Percentiles rank a stretch among this genome's conserved stretches.
Evolutionary conservation across 345 rosid genomes (phyloP).

Genomic region (Firmiana major): DNA sequence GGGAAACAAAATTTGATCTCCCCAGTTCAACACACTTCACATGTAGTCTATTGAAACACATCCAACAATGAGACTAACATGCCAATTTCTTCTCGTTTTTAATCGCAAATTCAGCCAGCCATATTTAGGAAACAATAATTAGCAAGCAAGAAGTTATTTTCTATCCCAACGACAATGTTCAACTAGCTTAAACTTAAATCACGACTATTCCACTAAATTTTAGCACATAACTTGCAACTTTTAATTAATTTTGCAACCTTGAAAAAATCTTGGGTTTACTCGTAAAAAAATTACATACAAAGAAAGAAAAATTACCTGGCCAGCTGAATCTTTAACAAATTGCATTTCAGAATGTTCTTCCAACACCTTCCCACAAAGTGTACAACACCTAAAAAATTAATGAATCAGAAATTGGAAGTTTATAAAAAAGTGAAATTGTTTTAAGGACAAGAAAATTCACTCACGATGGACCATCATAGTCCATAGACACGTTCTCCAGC

Average conservation of each 20-base stretch:
- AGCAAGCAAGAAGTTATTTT: not conserved
- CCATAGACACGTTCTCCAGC: constrained; percentile 6
- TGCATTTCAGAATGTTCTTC: constrained; percentile 30
- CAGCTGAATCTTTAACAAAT: constrained; percentile 38
- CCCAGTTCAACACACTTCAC: not conserved
- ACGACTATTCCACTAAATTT: not conserved
- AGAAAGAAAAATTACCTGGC: constrained; percentile 22
- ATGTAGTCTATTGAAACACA: not conserved
- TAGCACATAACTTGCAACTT: not conserved
- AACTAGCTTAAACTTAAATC: not conserved
- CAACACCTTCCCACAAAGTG: constrained; percentile 39
- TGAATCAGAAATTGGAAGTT: not conserved
- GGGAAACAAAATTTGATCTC: constrained; percentile 4
- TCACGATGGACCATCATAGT: constrained; percentile 9
- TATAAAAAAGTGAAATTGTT: not conserved
- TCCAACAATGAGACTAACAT: not conserved
- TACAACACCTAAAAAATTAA: constrained; percentile 26
- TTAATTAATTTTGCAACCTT: not conserved
- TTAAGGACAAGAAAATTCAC: not conserved
- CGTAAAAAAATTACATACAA: not conserved
- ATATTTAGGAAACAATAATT: not conserved
- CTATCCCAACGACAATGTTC: not conserved
- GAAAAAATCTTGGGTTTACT: not conserved
- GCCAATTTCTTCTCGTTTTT: not conserved
- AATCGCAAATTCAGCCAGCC: not conserved